Percentiles rank a stretch among this genome's conserved stretches.
Conservation (phyloP, 495 filamentous ascomycete species). For the Neurospora tetrasperma region DNA sequence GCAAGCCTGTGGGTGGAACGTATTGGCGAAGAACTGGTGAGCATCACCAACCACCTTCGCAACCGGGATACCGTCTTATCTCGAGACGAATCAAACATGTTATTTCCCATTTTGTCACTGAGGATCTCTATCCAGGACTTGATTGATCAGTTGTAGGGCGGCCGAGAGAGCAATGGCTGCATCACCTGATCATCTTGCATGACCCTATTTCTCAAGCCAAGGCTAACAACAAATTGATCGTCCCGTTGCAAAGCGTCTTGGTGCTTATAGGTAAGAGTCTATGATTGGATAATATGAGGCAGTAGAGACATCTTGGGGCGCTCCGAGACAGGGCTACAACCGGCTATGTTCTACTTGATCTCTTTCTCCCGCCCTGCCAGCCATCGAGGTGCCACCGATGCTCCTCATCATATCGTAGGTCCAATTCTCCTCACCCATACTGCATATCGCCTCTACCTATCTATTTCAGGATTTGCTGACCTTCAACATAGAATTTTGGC, state of each 20-base stretch:
- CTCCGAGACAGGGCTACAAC: not conserved
- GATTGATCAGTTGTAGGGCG: not conserved
- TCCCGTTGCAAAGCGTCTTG: not conserved
- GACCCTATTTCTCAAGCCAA: conserved; percentile 1
- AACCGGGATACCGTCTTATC: conserved; percentile 8
- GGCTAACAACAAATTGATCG: not conserved
- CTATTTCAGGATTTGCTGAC: not conserved
- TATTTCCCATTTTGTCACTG: not conserved
- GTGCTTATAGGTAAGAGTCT: not conserved
- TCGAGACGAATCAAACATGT: not conserved
- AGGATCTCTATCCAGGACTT: not conserved
- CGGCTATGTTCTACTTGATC: not conserved
- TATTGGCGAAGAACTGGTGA: not conserved
- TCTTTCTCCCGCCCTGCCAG: not conserved
- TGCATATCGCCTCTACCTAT: not conserved
- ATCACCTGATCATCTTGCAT: conserved; percentile 27
- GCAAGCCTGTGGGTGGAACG: not conserved
- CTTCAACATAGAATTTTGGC: not conserved
- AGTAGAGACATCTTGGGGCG: not conserved
- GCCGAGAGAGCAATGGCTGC: conserved; percentile 6
- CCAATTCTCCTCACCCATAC: not conserved
- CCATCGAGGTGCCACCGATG: not conserved
- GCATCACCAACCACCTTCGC: conserved; percentile 1
- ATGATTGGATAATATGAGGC: conserved; percentile 10
- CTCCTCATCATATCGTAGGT: not conserved